A percentile compares a stretch with the other conserved stretches of the same genome.
phyloP scores from a whole-genome alignment of 176 grass and related monocot species.

The Eleusine indica region DNA sequence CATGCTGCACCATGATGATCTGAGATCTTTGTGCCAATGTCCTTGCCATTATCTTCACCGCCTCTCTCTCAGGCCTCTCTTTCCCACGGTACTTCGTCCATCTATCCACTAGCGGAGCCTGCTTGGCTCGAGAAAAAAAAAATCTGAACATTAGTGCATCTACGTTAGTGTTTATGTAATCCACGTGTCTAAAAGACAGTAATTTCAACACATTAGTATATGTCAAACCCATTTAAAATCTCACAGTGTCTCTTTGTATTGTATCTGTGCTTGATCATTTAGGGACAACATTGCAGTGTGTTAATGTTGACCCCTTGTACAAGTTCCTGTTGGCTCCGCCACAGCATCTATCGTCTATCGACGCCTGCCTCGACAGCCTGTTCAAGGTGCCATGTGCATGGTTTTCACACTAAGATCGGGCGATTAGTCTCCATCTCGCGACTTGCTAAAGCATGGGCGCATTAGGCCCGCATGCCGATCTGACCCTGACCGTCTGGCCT shows the following conservation, averaged over 20 bases:
- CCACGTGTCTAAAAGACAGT: no score
- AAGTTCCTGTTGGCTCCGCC: no score
- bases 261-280: no score
- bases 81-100: background rate
- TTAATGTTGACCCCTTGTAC: no score
- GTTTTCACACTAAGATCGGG: background rate
- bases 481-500: background rate
- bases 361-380: background rate
- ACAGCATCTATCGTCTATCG: background rate
- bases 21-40: slow-evolving; percentile 20
- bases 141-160: no score
- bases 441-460: background rate
- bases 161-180: no score
- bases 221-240: no score
- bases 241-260: no score
- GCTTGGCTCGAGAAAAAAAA: no score
- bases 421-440: background rate
- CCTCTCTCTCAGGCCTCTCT: background rate
- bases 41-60: background rate
- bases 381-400: background rate
- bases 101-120: background rate
- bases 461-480: background rate
- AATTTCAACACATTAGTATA: no score
- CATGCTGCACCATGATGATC: background rate
- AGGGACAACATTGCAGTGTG: no score